phyloP scores from a whole-genome alignment of 805 yeast species.

The Candida ovalis region DNA sequence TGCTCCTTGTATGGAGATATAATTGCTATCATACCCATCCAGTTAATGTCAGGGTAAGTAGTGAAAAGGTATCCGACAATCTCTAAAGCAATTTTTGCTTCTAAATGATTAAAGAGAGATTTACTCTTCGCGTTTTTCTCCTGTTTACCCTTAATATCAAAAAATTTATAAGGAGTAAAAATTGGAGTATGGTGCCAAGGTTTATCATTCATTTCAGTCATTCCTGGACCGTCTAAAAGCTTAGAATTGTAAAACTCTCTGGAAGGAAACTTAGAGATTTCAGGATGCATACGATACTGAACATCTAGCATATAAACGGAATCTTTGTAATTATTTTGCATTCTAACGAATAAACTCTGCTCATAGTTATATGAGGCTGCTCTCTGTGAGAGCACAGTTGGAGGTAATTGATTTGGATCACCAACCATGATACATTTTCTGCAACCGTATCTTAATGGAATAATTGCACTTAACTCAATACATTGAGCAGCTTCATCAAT shows the following conservation, averaged over 20 bases:
- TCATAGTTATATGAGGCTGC: slow-evolving; percentile 82
- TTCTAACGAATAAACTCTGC: slow-evolving; percentile 89
- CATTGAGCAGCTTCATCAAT: slow-evolving; percentile 98
- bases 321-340: slow-evolving; percentile 64
- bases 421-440: slow-evolving; percentile 94
- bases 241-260: slow-evolving; percentile 70
- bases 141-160: slow-evolving; percentile 65
- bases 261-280: slow-evolving; percentile 83
- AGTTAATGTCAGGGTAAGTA: slow-evolving; percentile 46
- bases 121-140: slow-evolving; percentile 58
- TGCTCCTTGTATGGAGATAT: slow-evolving; percentile 96
- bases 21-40: slow-evolving; percentile 76
- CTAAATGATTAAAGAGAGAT: slow-evolving; percentile 68
- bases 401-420: slow-evolving; percentile 97
- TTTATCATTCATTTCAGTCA: slow-evolving; percentile 54
- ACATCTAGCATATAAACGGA: slow-evolving; percentile 76
- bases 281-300: slow-evolving; percentile 98
- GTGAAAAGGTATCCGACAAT: slow-evolving; percentile 52
- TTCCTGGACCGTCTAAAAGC: slow-evolving; percentile 74
- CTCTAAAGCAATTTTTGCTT: slow-evolving; percentile 71
- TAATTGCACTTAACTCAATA: slow-evolving; percentile 86
- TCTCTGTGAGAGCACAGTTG: slow-evolving; percentile 86
- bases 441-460: slow-evolving; percentile 90
- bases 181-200: slow-evolving; percentile 67
- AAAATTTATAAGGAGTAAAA: slow-evolving; percentile 76